A percentile compares a stretch with the other conserved stretches of the same genome.
Conservation (phyloP, 192 early-diverging fungal genomes). For the Umbelopsis sp. region DNA sequence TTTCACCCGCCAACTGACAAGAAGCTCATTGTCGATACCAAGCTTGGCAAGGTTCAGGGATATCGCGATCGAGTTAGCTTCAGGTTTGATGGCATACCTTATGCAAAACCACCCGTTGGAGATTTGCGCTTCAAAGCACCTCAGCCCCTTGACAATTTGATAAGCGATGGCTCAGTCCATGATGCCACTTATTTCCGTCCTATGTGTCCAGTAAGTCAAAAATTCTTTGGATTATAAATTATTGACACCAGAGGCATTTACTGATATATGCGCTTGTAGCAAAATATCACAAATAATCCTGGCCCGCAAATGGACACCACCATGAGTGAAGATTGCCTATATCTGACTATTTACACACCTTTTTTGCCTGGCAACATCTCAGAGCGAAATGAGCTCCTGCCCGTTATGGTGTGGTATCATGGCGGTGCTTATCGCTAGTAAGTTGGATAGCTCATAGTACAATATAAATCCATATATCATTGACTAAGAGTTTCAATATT, state of each 20-base stretch:
- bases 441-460: background rate
- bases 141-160: background rate
- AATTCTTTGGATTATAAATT: too few species aligned
- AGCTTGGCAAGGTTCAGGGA: background rate
- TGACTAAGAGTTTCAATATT: background rate
- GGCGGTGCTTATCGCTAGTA: background rate
- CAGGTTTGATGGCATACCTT: constrained; percentile 53
- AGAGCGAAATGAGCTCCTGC: constrained; percentile 27
- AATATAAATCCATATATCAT: background rate
- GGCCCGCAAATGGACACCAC: background rate
- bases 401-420: constrained; percentile 57
- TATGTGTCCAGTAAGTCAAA: too few species aligned
- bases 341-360: constrained; percentile 57
- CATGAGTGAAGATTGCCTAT: constrained; percentile 53
- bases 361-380: constrained; percentile 14
- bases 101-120: constrained; percentile 47
- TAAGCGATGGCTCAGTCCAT: too few species aligned
- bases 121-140: constrained; percentile 50
- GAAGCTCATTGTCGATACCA: background rate
- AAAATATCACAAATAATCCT: too few species aligned
- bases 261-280: background rate
- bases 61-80: background rate
- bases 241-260: background rate
- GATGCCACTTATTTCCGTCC: too few species aligned
- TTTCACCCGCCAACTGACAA: background rate